Percentiles rank a stretch among this genome's conserved stretches.
Evolutionary conservation across 1,139 yeast species (phyloP).

Genomic region (Candida sojae): DNA sequence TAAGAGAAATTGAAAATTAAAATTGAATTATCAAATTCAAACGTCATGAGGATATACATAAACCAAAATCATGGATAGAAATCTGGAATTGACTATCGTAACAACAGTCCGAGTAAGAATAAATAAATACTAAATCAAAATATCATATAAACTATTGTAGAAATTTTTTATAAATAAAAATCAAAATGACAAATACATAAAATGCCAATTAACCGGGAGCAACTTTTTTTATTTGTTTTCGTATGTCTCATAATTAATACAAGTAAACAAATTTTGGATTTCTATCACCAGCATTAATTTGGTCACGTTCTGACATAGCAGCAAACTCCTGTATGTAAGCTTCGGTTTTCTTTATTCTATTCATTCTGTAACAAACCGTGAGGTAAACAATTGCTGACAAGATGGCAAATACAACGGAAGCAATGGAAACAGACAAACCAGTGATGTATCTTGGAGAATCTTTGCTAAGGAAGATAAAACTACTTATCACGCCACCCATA

Average conservation of each 20-base stretch:
- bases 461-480: conserved; percentile 56
- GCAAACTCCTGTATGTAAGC: conserved; percentile 45
- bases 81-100: too few species aligned
- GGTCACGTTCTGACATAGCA: conserved; percentile 45
- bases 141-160: too few species aligned
- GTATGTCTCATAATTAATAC: conserved; percentile 20
- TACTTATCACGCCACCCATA: conserved; percentile 77
- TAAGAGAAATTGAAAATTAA: not conserved
- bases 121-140: too few species aligned
- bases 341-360: conserved; percentile 41
- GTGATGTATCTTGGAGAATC: conserved; percentile 62
- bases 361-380: conserved; percentile 37
- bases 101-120: too few species aligned
- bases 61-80: too few species aligned
- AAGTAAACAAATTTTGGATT: conserved; percentile 57
- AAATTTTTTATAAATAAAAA: too few species aligned
- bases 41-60: too few species aligned
- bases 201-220: too few species aligned
- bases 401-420: conserved; percentile 54
- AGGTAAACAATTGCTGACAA: conserved; percentile 46
- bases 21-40: too few species aligned
- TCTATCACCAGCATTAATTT: conserved; percentile 60
- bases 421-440: conserved; percentile 58
- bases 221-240: too few species aligned
- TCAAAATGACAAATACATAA: too few species aligned